Base-by-base conservation (phyloP, 2,329 filamentous ascomycete species). In the Diplodia mutila region DNA sequence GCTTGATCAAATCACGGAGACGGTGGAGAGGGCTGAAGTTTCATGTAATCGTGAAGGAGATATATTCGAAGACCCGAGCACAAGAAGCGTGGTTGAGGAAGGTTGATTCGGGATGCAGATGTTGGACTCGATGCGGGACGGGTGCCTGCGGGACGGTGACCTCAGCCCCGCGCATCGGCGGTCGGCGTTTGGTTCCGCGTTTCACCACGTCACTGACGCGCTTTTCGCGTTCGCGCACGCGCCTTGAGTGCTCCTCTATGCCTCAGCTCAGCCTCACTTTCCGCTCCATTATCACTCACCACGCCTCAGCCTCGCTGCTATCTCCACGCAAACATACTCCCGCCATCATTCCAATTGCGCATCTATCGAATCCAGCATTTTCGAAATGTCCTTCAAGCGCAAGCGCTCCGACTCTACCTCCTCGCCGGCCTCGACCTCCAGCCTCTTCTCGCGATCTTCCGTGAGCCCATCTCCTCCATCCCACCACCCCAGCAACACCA, bases 361-460 rank as follows among this genome's bases (percentile, higher is more conserved):
- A 21, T 53, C 49, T 14, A 46, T 29, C n/a, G 8, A 29, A 23
- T 9, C n/a, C 23, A 39, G n/a, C n/a, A 25, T 1, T 39, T 16
- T 32, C 59, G 72, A 11, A 21, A 88, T 88, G 86, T 79, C 80
- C 25, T 78, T 85, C 75, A 89, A 89, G 75, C 85, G 86, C 74
- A 89, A 88, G 75, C 84, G 85, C 39, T 71, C 72, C 53, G 69
- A 71, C 51, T 75, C 79, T 51, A 80, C 82, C 70, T 82, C 84
- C 18, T 80, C 74, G 16, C 70, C 83, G 21, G 73, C 81, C 42
- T 80, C 82, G 52, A 76, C 79, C 42, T 78, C 78, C 68, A 79
- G 76, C 75, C 75, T 76, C 68, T 64, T 67, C 48, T 67, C 66
- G 37, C 66, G 66, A 37, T 67, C 66, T 42, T 64, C 57, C 51